These are phyloP conservation scores for Aspergillus quadrilineatus DNA, from an alignment of 2,329 filamentous ascomycete genomes.

Conservation along the genomic window DNA sequence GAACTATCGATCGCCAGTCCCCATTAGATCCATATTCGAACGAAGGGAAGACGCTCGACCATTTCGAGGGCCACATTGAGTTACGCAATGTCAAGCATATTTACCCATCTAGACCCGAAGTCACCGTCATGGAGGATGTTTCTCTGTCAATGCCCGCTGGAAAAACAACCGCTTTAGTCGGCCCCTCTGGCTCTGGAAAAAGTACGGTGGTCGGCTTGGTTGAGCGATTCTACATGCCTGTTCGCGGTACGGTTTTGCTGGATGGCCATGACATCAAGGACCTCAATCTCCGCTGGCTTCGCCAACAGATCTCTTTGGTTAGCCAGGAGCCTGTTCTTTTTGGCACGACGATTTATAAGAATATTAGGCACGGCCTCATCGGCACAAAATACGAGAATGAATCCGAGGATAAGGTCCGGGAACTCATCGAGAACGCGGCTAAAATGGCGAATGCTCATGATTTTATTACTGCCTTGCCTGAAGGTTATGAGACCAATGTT, in stretches of 20 bases:
- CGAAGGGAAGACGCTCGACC: constrained; percentile 69
- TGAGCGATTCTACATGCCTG: constrained; percentile 90
- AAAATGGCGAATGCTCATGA: constrained; percentile 93
- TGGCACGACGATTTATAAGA: constrained; percentile 81
- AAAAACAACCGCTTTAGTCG: constrained; percentile 89
- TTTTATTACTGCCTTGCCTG: constrained; percentile 77
- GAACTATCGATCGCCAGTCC: constrained; percentile 84
- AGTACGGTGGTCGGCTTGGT: constrained; percentile 91
- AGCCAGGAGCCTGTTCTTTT: constrained; percentile 93
- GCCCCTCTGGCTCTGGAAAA: constrained; percentile 91
- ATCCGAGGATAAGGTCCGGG: constrained; percentile 64
- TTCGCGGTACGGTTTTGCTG: constrained; percentile 72
- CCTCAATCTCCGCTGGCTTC: constrained; percentile 85
- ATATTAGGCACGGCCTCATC: constrained; percentile 87
- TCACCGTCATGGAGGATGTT: constrained; percentile 82
- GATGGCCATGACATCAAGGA: constrained; percentile 79
- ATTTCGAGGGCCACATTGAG: constrained; percentile 74
- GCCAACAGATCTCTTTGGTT: constrained; percentile 88
- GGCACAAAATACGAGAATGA: constrained; percentile 74
- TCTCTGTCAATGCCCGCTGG: constrained; percentile 78
- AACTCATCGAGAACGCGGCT: constrained; percentile 76
- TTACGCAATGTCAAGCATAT: constrained; percentile 84
- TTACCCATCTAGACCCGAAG: constrained; percentile 89
- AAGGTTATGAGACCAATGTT: constrained; percentile 92
- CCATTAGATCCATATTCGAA: constrained; percentile 75